A percentile compares a stretch with the other conserved stretches of the same genome.
Evolutionary conservation across 2,329 filamentous ascomycete species (phyloP).

Genomic region (Emydomyces testavorans): DNA sequence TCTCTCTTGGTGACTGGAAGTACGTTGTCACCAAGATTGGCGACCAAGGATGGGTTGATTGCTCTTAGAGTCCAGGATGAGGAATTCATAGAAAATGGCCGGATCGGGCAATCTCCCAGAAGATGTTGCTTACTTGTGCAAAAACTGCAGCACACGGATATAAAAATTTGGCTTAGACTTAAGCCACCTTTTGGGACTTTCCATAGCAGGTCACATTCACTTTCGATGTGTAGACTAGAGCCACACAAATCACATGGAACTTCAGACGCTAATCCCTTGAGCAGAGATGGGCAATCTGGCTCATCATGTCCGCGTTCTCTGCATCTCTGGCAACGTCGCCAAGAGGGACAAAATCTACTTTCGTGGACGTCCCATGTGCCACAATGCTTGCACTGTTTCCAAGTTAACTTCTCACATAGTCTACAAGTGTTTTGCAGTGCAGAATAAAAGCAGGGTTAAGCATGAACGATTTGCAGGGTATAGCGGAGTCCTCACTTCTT

Average conservation of each 20-base stretch:
- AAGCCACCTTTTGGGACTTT: constrained; percentile 25
- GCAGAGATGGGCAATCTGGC: constrained; percentile 45
- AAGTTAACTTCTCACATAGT: constrained; percentile 7
- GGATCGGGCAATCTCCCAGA: constrained; percentile 35
- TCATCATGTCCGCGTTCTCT: constrained; percentile 49
- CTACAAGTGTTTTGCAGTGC: not conserved
- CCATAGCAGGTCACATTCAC: constrained; percentile 51
- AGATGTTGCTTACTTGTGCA: constrained; percentile 36
- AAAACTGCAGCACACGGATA: constrained; percentile 36
- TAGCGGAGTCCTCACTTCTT: constrained; percentile 27
- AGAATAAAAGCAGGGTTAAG: not conserved
- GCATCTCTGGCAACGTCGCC: constrained; percentile 44
- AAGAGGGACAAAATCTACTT: constrained; percentile 31
- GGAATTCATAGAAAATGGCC: constrained; percentile 21
- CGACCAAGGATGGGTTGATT: constrained; percentile 28
- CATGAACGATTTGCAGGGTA: not conserved
- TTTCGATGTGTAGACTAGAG: constrained; percentile 46
- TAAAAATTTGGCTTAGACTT: constrained; percentile 23
- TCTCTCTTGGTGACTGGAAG: constrained; percentile 16
- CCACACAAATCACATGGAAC: constrained; percentile 52
- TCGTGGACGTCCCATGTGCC: constrained; percentile 32
- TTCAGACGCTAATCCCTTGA: constrained; percentile 43
- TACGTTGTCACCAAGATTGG: constrained; percentile 27
- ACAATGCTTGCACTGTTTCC: constrained; percentile 34
- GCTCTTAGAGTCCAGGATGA: constrained; percentile 32